A percentile compares a stretch with the other conserved stretches of the same genome.
Conservation (phyloP, 805 yeast species). For the Candida taoyuanica region DNA sequence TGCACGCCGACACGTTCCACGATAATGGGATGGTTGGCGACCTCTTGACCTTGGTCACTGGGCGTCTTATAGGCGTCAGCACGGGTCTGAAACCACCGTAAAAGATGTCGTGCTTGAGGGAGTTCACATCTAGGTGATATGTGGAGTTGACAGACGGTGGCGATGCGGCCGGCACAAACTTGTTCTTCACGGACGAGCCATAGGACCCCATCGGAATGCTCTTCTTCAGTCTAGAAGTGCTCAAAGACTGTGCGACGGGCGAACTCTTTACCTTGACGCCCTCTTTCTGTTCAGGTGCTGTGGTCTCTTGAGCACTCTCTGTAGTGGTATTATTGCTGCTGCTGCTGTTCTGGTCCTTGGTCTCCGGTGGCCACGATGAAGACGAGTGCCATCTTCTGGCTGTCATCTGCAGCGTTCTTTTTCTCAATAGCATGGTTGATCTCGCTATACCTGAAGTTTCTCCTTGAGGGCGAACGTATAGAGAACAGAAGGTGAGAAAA, state of each 20-base stretch:
- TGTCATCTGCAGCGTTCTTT: not conserved
- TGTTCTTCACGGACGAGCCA: conserved; percentile 1
- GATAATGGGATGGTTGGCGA: conserved; percentile 22
- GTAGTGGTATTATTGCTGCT: conserved; percentile 5
- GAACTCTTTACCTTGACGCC: conserved; percentile 3
- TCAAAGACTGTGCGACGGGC: not conserved
- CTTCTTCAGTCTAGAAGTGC: conserved; percentile 7
- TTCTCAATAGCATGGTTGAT: not conserved
- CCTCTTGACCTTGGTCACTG: conserved; percentile 14
- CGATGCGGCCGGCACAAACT: not conserved
- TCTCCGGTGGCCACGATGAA: conserved; percentile 17
- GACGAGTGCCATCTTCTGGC: conserved; percentile 20
- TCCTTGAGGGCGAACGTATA: no score
- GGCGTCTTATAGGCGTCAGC: conserved; percentile 23
- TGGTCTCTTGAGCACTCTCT: conserved; percentile 2
- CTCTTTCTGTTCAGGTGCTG: no score
- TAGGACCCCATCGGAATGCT: conserved; percentile 10
- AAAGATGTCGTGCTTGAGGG: conserved; percentile 21
- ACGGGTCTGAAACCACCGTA: conserved; percentile 26
- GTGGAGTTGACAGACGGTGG: conserved; percentile 25
- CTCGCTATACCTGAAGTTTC: no score
- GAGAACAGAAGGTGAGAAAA: no score
- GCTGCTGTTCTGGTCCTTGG: conserved; percentile 8
- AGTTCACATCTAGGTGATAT: conserved; percentile 20
- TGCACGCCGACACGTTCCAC: conserved; percentile 26